These are phyloP conservation scores for Apiotrichum mycotoxinovorans DNA, from an alignment of 1,284 basidiomycete genomes.

Conservation along the genomic window DNA sequence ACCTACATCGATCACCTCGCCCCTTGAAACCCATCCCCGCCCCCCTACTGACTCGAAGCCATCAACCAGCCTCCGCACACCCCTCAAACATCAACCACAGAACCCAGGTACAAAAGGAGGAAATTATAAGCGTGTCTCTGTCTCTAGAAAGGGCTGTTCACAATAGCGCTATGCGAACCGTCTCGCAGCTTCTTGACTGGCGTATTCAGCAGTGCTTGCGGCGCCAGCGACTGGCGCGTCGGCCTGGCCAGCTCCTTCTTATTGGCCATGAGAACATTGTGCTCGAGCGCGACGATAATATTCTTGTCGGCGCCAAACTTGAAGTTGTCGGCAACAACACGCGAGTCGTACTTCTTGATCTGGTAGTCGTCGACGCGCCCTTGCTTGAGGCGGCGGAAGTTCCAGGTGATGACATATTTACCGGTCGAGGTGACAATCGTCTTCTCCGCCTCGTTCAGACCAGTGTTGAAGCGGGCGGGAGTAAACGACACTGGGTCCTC, in stretches of 20 bases:
- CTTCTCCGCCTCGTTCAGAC: constrained; percentile 80
- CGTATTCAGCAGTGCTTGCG: constrained; percentile 21
- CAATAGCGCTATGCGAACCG: constrained; percentile 39
- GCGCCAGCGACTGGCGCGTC: constrained; percentile 13
- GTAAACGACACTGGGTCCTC: constrained; percentile 82
- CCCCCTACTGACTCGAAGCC: too few species aligned
- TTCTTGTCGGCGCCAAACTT: constrained; percentile 92
- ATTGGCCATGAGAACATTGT: constrained; percentile 90
- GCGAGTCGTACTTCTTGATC: constrained; percentile 89
- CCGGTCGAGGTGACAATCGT: constrained; percentile 96
- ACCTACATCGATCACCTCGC: too few species aligned
- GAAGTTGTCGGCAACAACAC: constrained; percentile 94
- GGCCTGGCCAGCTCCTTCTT: constrained; percentile 73
- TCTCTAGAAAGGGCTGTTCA: constrained; percentile 42
- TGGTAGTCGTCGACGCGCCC: constrained; percentile 87
- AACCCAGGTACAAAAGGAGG: constrained; percentile 5
- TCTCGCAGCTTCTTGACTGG: constrained; percentile 30
- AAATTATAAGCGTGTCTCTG: background rate
- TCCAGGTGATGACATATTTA: constrained; percentile 92
- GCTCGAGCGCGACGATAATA: constrained; percentile 91
- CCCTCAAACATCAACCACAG: background rate
- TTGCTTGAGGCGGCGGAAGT: constrained; percentile 91
- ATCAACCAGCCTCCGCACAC: background rate
- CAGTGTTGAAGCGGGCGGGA: constrained; percentile 92
- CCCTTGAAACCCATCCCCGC: too few species aligned